These are phyloP conservation scores for Chlorella sp. DNA, from an alignment of 139 green algal genomes.

Conservation along the genomic window DNA sequence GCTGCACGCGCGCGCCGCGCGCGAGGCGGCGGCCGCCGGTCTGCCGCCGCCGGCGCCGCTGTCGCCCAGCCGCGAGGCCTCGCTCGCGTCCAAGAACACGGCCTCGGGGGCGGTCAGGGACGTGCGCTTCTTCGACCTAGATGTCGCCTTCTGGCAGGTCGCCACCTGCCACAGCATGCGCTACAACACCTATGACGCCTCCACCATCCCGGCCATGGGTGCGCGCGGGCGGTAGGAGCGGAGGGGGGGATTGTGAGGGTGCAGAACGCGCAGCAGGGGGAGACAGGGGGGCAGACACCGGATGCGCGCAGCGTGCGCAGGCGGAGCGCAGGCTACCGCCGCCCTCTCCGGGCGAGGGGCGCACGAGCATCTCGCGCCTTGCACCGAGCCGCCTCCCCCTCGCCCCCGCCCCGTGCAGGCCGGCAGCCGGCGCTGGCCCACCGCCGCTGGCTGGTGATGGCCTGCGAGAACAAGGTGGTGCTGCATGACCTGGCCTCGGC, in stretches of 20 bases:
- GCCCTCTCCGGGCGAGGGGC: no score
- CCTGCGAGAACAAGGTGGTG: conserved; percentile 67
- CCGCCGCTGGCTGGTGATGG: conserved; percentile 59
- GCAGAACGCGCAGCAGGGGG: no score
- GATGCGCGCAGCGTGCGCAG: no score
- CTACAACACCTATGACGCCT: conserved; percentile 33
- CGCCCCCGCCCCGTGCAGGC: conserved; percentile 22
- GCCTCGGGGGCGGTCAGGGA: conserved; percentile 50
- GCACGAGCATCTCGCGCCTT: no score
- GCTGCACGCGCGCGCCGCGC: conserved; percentile 53
- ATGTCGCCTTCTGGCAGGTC: conserved; percentile 60
- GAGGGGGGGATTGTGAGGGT: no score
- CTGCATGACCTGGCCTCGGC: conserved; percentile 52
- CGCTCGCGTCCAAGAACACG: conserved; percentile 30
- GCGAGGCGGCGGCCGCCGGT: conserved; percentile 2
- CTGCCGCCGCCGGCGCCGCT: conserved; percentile 10
- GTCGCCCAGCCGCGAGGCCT: conserved; percentile 20
- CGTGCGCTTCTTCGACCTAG: conserved; percentile 59
- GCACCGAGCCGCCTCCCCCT: no score
- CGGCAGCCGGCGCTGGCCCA: no score
- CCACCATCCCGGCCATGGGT: conserved; percentile 42
- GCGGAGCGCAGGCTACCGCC: no score
- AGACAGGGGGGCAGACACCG: no score
- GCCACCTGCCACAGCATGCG: conserved; percentile 42
- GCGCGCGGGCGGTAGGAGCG: no score